Conservation (phyloP, 768 basidiomycete genomes). For the Krasilnikovozyma curviuscula region DNA sequence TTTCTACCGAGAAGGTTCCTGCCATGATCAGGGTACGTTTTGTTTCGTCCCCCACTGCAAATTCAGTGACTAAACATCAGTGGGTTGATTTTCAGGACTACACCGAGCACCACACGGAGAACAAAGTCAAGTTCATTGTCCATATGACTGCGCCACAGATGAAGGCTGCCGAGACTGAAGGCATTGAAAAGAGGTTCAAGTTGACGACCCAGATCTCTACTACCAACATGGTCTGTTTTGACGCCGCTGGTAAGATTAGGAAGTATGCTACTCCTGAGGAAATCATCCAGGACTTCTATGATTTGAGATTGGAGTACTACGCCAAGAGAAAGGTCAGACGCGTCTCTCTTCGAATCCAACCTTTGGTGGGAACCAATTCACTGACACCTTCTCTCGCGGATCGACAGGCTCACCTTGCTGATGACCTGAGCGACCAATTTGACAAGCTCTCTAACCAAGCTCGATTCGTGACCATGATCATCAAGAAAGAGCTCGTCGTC, state of each 20-base stretch:
- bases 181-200: constrained; percentile 80
- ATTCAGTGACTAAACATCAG: no score
- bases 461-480: constrained; percentile 89
- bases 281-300: constrained; percentile 83
- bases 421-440: constrained; percentile 56
- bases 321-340: constrained; percentile 73
- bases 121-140: constrained; percentile 72
- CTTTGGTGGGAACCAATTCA: not conserved
- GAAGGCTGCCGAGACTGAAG: constrained; percentile 72
- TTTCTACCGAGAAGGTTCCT: constrained; percentile 53
- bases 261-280: constrained; percentile 78
- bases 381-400: not conserved
- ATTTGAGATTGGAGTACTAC: constrained; percentile 68
- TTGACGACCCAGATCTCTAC: constrained; percentile 65
- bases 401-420: constrained; percentile 64
- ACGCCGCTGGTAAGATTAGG: constrained; percentile 86
- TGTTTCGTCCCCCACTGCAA: not conserved
- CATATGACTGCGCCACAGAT: constrained; percentile 61
- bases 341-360: not conserved
- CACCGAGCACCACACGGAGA: constrained; percentile 87
- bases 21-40: constrained; percentile 51
- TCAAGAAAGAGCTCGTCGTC: constrained; percentile 60
- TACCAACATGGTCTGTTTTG: constrained; percentile 97
- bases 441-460: constrained; percentile 87
- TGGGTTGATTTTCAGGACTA: constrained; percentile 75